Base-by-base conservation (phyloP, 768 basidiomycete species). In the Hygrophoropsis aurantiaca region DNA sequence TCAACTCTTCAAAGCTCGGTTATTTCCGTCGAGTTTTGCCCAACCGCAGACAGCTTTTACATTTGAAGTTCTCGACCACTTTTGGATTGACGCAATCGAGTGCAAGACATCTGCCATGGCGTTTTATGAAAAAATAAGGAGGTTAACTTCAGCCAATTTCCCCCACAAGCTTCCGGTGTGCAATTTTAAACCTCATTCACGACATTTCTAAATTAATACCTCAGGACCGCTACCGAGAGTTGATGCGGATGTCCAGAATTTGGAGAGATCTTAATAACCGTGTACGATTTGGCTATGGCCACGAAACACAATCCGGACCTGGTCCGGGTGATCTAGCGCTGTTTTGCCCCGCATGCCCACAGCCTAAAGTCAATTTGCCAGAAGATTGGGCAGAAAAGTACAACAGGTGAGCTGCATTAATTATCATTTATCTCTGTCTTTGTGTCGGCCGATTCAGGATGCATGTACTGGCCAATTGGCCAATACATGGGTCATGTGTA, bases 341-440 rank as follows among this genome's bases (percentile, higher is more conserved):
- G 61, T 65, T 62, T 24, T 68, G 63, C 34, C 46, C 58, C 0
- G 52, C 58, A 3, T 68, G 67, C 39, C 65, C 58, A 0, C 64
- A 64, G 33, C 59, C 58, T 0, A 53, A 50, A 0, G 42, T 60
- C 13, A 68, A 68, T 38, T 20, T 65, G 3, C 58, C 59, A 3
- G 21, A 25, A 1, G 20, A 58, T 21, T 66, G 65, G 65, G 27
- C 51, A 15, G 8, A 36, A 3, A 44, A 53, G 8, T 37, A 46
- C 13, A 20, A 47, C 24, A 52, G 30, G 51, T 38, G 26, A 42
- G 40, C 19, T 44, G 23, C n/a, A n/a, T n/a, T n/a, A n/a, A n/a
- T n/a, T n/a, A n/a, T n/a, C n/a, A n/a, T n/a, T n/a, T n/a, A n/a
- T n/a, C n/a, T n/a, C n/a, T n/a, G n/a, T n/a, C n/a, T n/a, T n/a